Conservation (phyloP, 78 protist species). For the slime mould (Dictyostelium discoideum) region DNA sequence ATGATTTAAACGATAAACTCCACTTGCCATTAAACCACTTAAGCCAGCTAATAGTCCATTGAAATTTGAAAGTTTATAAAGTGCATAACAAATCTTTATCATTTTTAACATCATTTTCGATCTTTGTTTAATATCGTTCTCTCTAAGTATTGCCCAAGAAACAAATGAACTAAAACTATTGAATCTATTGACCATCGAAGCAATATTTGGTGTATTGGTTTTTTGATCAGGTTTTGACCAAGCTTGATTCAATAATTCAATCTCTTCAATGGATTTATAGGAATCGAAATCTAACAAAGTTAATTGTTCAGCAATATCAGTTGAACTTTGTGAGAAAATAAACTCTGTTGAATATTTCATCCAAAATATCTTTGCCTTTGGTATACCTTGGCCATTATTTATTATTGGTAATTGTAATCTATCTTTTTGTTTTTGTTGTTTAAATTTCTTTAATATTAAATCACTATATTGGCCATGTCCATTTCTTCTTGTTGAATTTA, state of each 20-base stretch:
- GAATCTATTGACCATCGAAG: slow-evolving; percentile 14
- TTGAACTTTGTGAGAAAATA: slow-evolving; percentile 9
- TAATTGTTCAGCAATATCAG: slow-evolving; percentile 42
- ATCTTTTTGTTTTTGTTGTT: not conserved
- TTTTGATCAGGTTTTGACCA: slow-evolving; percentile 47
- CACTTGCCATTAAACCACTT: not conserved
- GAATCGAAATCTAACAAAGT: slow-evolving; percentile 43
- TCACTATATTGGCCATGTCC: slow-evolving; percentile 53
- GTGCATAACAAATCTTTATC: slow-evolving; percentile 15
- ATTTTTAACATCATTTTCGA: slow-evolving; percentile 37
- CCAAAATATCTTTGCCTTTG: slow-evolving; percentile 50
- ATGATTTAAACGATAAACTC: not conserved
- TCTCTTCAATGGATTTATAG: slow-evolving; percentile 24
- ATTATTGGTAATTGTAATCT: not conserved
- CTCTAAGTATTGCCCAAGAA: slow-evolving; percentile 26
- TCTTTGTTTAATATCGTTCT: slow-evolving; percentile 9
- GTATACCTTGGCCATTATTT: not conserved
- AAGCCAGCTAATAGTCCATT: slow-evolving; percentile 14
- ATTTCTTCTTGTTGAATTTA: not conserved
- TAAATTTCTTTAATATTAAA: slow-evolving; percentile 27
- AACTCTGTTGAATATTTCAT: slow-evolving; percentile 47
- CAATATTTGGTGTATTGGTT: slow-evolving; percentile 28
- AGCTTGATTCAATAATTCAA: slow-evolving; percentile 25
- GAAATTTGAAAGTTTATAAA: slow-evolving; percentile 7
- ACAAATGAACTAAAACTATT: slow-evolving; percentile 36